phyloP scores from a whole-genome alignment of 805 yeast species.

The Nakazawaea wickerhamii region DNA sequence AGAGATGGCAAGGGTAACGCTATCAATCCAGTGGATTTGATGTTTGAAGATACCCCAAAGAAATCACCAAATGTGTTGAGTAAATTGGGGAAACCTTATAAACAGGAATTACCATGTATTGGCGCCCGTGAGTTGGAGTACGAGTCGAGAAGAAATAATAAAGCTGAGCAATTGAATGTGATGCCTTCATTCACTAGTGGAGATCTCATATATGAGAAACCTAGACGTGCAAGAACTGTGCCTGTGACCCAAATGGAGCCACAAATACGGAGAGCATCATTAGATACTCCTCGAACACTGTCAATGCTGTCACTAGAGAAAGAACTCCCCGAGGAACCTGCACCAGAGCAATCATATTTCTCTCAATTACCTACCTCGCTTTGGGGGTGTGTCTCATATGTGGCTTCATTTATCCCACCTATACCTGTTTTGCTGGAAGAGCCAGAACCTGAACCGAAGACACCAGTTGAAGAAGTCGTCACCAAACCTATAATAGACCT shows the following conservation, averaged over 20 bases:
- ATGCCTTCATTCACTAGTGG: slow-evolving; percentile 10
- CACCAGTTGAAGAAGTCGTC: background rate
- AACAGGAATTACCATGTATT: background rate
- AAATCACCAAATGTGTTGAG: slow-evolving; percentile 1
- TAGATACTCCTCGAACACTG: background rate
- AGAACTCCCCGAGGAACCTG: background rate
- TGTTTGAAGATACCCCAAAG: slow-evolving; percentile 4
- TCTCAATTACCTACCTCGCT: background rate
- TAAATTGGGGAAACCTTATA: slow-evolving; percentile 1
- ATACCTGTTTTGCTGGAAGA: no score
- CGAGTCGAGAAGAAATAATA: background rate
- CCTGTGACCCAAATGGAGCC: no score
- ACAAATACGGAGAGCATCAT: background rate
- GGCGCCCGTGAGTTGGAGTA: slow-evolving; percentile 7
- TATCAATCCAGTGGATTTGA: slow-evolving; percentile 8
- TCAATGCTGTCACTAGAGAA: background rate
- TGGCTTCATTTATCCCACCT: slow-evolving; percentile 11
- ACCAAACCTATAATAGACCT: background rate
- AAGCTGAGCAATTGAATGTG: slow-evolving; percentile 4
- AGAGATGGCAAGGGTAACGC: slow-evolving; percentile 3
- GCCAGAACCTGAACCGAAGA: slow-evolving; percentile 1
- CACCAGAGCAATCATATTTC: background rate
- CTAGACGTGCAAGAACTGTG: background rate
- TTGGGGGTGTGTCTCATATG: slow-evolving; percentile 11
- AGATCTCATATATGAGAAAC: background rate